Evolutionary conservation across 106 monocot species (phyloP).

Genomic region (Agapanthus africanus): DNA sequence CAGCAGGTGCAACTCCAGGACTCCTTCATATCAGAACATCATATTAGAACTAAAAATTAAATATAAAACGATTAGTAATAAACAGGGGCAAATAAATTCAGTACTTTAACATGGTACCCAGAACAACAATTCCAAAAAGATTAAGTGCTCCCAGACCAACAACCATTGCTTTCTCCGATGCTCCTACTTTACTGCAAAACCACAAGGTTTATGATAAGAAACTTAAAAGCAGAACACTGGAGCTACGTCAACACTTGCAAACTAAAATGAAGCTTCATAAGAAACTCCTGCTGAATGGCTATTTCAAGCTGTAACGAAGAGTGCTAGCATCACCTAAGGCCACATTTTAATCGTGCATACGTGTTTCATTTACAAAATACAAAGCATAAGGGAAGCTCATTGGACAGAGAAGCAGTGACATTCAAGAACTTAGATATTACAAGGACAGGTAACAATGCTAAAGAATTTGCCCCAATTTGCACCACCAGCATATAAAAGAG

Average conservation of each 20-base stretch:
- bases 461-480: no score
- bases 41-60: conserved; percentile 8
- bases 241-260: no score
- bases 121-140: conserved; percentile 82
- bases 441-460: no score
- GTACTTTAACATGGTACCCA: conserved; percentile 82
- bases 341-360: no score
- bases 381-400: no score
- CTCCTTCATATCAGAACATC: conserved; percentile 38
- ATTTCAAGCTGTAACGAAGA: no score
- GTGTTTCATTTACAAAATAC: no score
- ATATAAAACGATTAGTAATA: conserved; percentile 55
- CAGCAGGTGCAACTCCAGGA: conserved; percentile 36
- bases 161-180: conserved; percentile 81
- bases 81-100: conserved; percentile 1
- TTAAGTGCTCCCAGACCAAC: conserved; percentile 84
- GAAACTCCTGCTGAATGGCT: no score
- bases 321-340: no score
- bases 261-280: background rate
- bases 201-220: background rate
- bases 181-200: conserved; percentile 61
- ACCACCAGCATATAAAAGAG: no score
- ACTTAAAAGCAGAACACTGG: background rate
- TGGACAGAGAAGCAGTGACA: no score
- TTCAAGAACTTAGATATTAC: no score